These are phyloP conservation scores for Cladophialophora yegresii DNA, from an alignment of 2,329 filamentous ascomycete species.

Conservation along the genomic window DNA sequence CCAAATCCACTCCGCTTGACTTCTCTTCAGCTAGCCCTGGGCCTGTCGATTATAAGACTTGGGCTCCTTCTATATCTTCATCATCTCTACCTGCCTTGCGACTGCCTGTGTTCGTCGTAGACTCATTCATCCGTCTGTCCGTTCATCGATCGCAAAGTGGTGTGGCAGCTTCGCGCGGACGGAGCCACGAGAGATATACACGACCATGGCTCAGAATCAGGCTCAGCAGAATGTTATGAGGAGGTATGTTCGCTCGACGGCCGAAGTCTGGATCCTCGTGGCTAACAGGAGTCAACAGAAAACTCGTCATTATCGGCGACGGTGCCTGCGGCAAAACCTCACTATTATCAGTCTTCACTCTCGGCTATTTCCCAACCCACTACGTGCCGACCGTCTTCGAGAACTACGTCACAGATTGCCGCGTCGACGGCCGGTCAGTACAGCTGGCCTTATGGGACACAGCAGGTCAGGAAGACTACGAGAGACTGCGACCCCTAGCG, in stretches of 20 bases:
- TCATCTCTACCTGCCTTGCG: conserved; percentile 39
- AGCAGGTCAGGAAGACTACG: conserved; percentile 98
- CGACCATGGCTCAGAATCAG: conserved; percentile 50
- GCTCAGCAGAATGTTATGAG: conserved; percentile 60
- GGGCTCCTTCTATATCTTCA: conserved; percentile 12
- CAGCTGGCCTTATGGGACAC: conserved; percentile 99
- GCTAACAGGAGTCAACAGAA: conserved; percentile 59
- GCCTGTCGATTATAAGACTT: conserved; percentile 15
- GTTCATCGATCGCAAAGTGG: conserved; percentile 46
- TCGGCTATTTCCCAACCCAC: conserved; percentile 89
- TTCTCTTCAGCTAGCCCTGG: conserved; percentile 21
- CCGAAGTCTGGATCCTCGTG: neutral
- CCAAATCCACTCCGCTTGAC: conserved; percentile 21
- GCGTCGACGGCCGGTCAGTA: conserved; percentile 97
- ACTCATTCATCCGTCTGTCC: neutral
- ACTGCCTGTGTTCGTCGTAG: conserved; percentile 1
- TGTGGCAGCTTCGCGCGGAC: conserved; percentile 38
- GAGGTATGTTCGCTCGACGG: conserved; percentile 49
- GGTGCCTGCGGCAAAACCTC: conserved; percentile 98
- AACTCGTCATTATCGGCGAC: conserved; percentile 94
- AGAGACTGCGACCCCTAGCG: conserved; percentile 87
- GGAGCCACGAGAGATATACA: conserved; percentile 17
- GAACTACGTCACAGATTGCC: conserved; percentile 98
- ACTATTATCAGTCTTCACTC: conserved; percentile 93
- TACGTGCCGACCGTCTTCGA: conserved; percentile 97